A percentile compares a stretch with the other conserved stretches of the same genome.
These are phyloP conservation scores for Kodamaea nitidulidarum DNA, from an alignment of 805 yeast genomes.

Conservation along the genomic window DNA sequence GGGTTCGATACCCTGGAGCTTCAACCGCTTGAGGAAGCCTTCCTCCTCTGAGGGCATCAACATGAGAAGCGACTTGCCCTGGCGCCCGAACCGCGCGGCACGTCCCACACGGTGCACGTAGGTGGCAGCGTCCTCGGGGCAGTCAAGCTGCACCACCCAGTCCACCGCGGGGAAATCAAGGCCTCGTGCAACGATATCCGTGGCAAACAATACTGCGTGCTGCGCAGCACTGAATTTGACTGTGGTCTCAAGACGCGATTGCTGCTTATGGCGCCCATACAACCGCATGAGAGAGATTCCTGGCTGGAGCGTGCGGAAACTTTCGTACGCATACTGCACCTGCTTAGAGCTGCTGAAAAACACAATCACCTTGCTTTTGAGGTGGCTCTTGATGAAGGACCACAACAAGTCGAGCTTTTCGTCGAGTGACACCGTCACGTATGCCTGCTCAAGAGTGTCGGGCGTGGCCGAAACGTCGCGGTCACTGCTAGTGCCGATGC, in stretches of 20 bases:
- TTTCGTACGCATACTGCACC: conserved; percentile 84
- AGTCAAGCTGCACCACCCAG: conserved; percentile 91
- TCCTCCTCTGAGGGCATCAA: conserved; percentile 80
- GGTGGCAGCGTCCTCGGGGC: conserved; percentile 87
- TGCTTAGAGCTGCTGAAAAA: conserved; percentile 86
- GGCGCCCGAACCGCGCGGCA: conserved; percentile 81
- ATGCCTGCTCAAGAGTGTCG: conserved; percentile 77
- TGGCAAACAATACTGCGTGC: conserved; percentile 78
- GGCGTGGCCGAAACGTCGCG: conserved; percentile 70
- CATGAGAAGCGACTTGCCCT: conserved; percentile 79
- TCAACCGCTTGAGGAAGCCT: conserved; percentile 63
- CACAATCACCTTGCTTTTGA: conserved; percentile 74
- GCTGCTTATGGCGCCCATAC: conserved; percentile 87
- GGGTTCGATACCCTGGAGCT: conserved; percentile 61
- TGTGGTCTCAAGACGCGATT: conserved; percentile 81
- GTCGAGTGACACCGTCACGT: conserved; percentile 62
- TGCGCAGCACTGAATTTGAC: conserved; percentile 73
- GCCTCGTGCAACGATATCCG: conserved; percentile 91
- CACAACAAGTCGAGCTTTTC: conserved; percentile 84
- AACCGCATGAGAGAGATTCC: conserved; percentile 84
- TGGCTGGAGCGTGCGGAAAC: conserved; percentile 83
- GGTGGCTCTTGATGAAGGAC: conserved; percentile 81
- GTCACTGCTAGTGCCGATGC: conserved; percentile 38
- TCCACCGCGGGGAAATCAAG: conserved; percentile 89
- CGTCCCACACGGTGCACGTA: conserved; percentile 91